Conservation (phyloP, 257 asterid species). For the Buddleja alternifolia region DNA sequence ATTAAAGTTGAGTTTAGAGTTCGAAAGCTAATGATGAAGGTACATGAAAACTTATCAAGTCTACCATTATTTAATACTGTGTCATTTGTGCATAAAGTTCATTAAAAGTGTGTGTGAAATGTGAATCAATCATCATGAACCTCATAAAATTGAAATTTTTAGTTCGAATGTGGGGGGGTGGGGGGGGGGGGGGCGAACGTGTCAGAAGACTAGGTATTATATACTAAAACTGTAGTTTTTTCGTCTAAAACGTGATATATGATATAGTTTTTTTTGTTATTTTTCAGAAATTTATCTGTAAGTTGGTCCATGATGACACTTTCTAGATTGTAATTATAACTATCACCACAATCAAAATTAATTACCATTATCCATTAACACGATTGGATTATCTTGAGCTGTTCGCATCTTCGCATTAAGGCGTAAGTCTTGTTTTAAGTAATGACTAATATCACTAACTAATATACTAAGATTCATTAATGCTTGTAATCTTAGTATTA, state of each 20-base stretch:
- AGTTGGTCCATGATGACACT: too few species aligned
- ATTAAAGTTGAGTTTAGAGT: too few species aligned
- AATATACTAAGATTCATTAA: too few species aligned
- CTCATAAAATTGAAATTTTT: not conserved
- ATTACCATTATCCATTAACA: not conserved
- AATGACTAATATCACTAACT: constrained; percentile 21
- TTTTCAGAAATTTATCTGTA: too few species aligned
- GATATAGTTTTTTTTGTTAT: too few species aligned
- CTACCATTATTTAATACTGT: not conserved
- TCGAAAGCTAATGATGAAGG: too few species aligned
- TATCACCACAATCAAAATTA: not conserved
- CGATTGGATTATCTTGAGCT: constrained; percentile 9
- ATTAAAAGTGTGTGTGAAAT: not conserved
- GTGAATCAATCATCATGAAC: not conserved
- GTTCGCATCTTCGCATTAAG: constrained; percentile 2
- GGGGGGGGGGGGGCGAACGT: not conserved
- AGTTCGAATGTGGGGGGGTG: not conserved
- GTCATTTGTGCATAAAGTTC: not conserved
- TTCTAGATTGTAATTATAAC: constrained; percentile 17
- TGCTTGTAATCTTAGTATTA: too few species aligned
- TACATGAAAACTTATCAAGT: not conserved
- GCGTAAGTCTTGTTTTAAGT: not conserved
- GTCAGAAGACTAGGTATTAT: not conserved
- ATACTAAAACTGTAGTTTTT: not conserved
- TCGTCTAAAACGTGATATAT: too few species aligned